phyloP scores from a whole-genome alignment of 139 green algal species.

The Coelastrella sp. region DNA sequence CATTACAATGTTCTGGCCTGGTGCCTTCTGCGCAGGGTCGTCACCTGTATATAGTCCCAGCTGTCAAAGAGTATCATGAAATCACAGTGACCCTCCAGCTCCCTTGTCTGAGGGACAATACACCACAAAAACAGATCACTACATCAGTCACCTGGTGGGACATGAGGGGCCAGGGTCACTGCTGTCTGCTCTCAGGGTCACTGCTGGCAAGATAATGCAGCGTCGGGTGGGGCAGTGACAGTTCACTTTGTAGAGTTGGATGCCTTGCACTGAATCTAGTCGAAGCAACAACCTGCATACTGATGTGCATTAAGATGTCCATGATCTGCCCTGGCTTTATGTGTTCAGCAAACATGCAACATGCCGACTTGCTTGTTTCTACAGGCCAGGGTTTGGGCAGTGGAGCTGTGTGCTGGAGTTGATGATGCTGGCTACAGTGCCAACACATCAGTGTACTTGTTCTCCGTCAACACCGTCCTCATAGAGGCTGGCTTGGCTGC shows the following conservation, averaged over 20 bases:
- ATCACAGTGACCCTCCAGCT: slow-evolving; percentile 87
- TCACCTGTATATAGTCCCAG: no score
- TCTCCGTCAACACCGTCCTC: slow-evolving; percentile 78
- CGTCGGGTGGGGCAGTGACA: no score
- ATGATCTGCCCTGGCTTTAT: no score
- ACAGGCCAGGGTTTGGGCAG: slow-evolving; percentile 80
- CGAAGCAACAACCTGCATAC: no score
- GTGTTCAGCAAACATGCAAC: no score
- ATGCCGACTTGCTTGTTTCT: no score
- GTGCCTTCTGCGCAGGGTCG: no score
- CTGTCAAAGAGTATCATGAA: slow-evolving; percentile 86
- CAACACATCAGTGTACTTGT: slow-evolving; percentile 81
- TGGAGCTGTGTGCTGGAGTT: slow-evolving; percentile 87
- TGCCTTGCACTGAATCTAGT: no score
- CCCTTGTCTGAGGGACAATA: slow-evolving; percentile 81
- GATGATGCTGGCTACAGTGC: slow-evolving; percentile 70
- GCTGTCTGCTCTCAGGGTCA: slow-evolving; percentile 85
- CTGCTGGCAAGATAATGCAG: no score
- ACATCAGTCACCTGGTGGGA: slow-evolving; percentile 93
- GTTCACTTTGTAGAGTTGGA: no score
- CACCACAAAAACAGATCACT: slow-evolving; percentile 89
- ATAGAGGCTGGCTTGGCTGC: slow-evolving; percentile 88
- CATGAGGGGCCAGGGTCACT: slow-evolving; percentile 92
- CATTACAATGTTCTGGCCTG: no score
- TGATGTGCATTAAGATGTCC: no score